Evolutionary conservation across 495 filamentous ascomycete species (phyloP).

Genomic region (Chaetomium cochliodes): DNA sequence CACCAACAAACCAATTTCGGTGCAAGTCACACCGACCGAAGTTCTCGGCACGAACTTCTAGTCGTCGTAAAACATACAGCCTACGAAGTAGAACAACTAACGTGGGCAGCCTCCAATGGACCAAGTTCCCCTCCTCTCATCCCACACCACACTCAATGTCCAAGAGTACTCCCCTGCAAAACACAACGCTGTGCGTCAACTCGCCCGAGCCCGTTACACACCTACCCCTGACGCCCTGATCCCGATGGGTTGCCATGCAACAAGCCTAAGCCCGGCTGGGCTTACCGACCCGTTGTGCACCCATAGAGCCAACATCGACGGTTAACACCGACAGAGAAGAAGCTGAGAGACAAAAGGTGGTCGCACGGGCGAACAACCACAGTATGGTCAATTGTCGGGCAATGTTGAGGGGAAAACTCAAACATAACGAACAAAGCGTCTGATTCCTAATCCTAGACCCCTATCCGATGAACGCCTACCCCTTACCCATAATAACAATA

Average conservation of each 20-base stretch:
- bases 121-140: neutral
- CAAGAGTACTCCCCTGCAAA: neutral
- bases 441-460: slow-evolving; percentile 9
- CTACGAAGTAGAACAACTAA: no score
- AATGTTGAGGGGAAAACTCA: neutral
- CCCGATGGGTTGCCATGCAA: neutral
- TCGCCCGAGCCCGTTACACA: neutral
- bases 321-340: neutral
- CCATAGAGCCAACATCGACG: neutral
- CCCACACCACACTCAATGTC: neutral
- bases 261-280: neutral
- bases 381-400: neutral
- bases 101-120: no score
- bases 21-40: no score
- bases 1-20: no score
- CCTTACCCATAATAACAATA: slow-evolving; percentile 1
- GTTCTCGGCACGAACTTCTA: no score
- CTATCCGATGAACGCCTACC: neutral
- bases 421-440: neutral
- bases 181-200: neutral
- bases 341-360: neutral
- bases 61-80: no score
- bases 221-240: neutral
- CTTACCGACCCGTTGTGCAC: neutral
- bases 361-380: neutral